Base-by-base conservation (phyloP, 2,329 filamentous ascomycete genomes). In the Colletotrichum destructivum region DNA sequence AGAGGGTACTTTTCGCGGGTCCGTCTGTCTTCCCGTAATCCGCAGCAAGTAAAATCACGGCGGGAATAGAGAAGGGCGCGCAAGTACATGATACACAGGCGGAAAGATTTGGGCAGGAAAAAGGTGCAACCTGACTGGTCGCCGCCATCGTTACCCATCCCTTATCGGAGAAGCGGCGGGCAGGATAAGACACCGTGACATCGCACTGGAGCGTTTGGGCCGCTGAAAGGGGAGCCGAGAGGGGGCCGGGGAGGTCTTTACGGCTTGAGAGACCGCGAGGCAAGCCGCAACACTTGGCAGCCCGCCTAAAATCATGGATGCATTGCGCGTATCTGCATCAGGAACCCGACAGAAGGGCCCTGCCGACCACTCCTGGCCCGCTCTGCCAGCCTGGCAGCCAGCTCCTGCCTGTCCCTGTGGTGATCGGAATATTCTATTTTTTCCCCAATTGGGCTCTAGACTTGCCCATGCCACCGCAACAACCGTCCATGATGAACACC, bases 241-340 rank as follows among this genome's bases (percentile, higher is more conserved):
- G 21, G 15, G 16, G 46, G 31, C 35, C 47, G 18, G 51, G 40
- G 56, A 52, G 40, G 31, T 49, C 23, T 59, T 60, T 46, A 40
- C 55, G 68, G 63, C 63, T 67, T 52, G n/a, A 51, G 54, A 38
- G 35, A 46, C 44, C 61, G 54, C 66, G 55, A 61, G 60, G 62
- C 38, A 67, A 62, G 59, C 65, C 61, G 40, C 16, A 31, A 60
- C 69, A 63, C 69, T 63, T 69, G 65, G 69, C 65, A 72, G 59
- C 55, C 26, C 62, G 46, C 46, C 46, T 38, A 31, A 60, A 66
- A 62, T 42, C 54, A 66, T 69, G 54, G 57, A 64, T 71, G 65
- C 65, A 71, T 71, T 64, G 65, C 65, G 69, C 69, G 59, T 64
- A 71, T 71, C 65, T 69, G 65, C 69, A 69, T 64, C 69, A 72